Evolutionary conservation across 2,329 filamentous ascomycete species (phyloP).

Genomic region (Epichloe scottii): DNA sequence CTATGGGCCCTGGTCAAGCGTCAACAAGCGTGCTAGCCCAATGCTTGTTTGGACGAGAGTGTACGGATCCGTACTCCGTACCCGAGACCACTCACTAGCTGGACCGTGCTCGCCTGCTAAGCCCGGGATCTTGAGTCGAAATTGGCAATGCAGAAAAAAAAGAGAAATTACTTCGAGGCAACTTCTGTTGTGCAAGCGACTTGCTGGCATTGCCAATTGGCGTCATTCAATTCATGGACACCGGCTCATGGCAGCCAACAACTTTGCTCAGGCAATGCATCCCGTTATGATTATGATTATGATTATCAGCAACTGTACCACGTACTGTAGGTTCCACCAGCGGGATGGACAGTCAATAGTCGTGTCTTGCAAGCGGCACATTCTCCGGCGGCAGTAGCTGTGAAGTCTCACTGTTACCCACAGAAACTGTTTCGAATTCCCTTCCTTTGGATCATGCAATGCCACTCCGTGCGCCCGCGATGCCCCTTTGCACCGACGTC

Average conservation of each 20-base stretch:
- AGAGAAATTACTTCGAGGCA: not conserved
- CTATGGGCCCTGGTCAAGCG: not conserved
- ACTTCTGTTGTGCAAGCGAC: too few species aligned
- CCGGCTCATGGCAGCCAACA: too few species aligned
- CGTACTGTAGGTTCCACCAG: not conserved
- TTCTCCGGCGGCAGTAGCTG: conserved; percentile 4
- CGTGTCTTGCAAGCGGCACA: not conserved
- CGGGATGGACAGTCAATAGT: not conserved
- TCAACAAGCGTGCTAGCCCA: not conserved
- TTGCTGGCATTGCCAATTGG: too few species aligned
- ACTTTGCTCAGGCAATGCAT: too few species aligned
- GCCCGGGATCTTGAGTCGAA: conserved; percentile 1
- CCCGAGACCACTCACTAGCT: not conserved
- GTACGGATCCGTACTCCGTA: not conserved
- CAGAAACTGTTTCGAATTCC: not conserved
- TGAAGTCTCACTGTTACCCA: not conserved
- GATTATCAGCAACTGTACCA: too few species aligned
- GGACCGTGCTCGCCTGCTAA: not conserved
- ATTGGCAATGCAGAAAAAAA: not conserved
- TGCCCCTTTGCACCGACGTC: not conserved
- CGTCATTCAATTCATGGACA: too few species aligned
- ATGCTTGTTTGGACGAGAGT: not conserved
- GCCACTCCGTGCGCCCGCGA: not conserved
- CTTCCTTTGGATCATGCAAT: not conserved
- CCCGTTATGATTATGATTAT: too few species aligned